Base-by-base conservation (phyloP, 1,284 basidiomycete genomes). In the Sphaerobolus stellatus region DNA sequence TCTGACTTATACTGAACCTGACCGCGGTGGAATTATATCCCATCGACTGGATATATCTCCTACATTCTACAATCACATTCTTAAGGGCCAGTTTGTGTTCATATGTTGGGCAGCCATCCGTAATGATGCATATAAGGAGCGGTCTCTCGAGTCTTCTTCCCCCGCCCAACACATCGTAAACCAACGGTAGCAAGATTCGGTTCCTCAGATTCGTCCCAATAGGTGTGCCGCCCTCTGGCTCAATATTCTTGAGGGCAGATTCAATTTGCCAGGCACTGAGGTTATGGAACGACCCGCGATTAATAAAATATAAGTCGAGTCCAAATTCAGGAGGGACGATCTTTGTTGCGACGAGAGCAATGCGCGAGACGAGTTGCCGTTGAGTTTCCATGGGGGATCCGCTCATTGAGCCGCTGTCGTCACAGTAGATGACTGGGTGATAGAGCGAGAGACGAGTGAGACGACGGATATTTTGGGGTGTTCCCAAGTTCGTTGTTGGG, bases 41-140 rank as follows among this genome's bases (percentile, higher is more conserved):
- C n/a, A 20, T 18, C 6, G 11, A 4, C 14, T 16, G 18, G 14
- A 52, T 28, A 20, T 2, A 13, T 11, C 27, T 29, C 41, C 27
- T 52, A 30, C 50, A 52, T 29, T 46, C 40, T 14, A 49, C 22
- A 36, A 52, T 52, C 11, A 22, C 50, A 16, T 45, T 14, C 34
- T 48, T 44, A 20, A 52, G 24, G 11, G 11, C 28, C 28, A 16
- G 29, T n/a, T 24, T 9, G 6, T 20, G 24, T 16, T 52, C 50
- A 11, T 13, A 2, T 5, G 6, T 7, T 6, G 50, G 50, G 11
- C 22, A 28, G 28, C 50, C 50, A 25, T 52, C 50, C 20, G 50
- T 52, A 40, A 52, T 52, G 16, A 31, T 44, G 20, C 50, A 52
- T n/a, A 52, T 34, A 36, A 52, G 50, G 13, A 52, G 20, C 8